Conservation (phyloP, 805 yeast species). For the Schwanniomyces pseudopolymorphus region DNA sequence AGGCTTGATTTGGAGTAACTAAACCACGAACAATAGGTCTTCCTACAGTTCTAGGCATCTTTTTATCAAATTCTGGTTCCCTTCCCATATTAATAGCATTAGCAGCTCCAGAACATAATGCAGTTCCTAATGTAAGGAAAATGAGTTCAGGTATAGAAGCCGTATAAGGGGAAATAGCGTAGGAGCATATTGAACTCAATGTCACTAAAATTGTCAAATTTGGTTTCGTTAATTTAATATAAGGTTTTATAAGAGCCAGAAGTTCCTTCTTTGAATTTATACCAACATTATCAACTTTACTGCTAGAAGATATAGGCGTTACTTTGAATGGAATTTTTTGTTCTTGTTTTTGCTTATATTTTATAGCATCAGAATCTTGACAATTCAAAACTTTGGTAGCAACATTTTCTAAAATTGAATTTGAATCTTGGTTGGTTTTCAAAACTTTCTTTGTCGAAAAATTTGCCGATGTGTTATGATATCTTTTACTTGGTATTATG, state of each 20-base stretch:
- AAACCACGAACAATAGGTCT: constrained; percentile 90
- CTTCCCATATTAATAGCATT: constrained; percentile 97
- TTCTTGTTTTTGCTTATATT: constrained; percentile 17
- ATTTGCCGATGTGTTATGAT: not conserved
- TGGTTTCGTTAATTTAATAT: constrained; percentile 86
- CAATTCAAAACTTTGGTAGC: constrained; percentile 47
- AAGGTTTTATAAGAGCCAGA: constrained; percentile 47
- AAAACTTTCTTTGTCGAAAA: not conserved
- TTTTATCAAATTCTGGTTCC: constrained; percentile 84
- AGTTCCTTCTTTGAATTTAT: not conserved
- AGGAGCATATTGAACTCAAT: constrained; percentile 88
- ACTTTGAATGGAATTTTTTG: constrained; percentile 56
- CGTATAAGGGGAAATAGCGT: constrained; percentile 85
- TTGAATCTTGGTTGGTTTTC: not conserved
- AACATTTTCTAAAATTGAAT: constrained; percentile 32
- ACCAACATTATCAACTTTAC: not conserved
- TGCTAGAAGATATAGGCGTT: constrained; percentile 20
- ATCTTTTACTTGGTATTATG: constrained; percentile 9
- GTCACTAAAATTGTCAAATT: constrained; percentile 84
- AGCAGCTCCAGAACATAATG: constrained; percentile 88
- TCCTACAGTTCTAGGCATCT: constrained; percentile 83
- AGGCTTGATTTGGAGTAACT: constrained; percentile 76
- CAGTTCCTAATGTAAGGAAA: constrained; percentile 79
- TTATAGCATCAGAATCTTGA: constrained; percentile 33
- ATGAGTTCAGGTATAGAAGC: constrained; percentile 70